Conservation (phyloP, 176 grass and related monocot species). For the Avena sativa region DNA sequence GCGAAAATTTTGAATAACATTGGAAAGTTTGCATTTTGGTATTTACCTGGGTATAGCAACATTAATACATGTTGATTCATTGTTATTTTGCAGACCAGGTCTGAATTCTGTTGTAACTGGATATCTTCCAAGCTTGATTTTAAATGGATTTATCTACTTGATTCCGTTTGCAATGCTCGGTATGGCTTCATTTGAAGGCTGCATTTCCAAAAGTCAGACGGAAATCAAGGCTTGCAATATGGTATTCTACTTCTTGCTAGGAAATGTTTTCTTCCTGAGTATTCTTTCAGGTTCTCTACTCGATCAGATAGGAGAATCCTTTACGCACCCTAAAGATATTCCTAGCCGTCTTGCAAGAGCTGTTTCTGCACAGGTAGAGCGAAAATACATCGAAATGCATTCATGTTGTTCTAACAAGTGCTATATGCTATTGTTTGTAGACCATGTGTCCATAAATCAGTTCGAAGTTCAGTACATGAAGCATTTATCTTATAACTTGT, state of each 20-base stretch:
- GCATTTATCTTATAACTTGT: constrained; percentile 25
- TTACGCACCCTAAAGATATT: constrained; percentile 83
- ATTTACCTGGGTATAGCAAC: constrained; percentile 8
- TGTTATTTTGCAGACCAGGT: constrained; percentile 71
- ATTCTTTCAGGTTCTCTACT: constrained; percentile 83
- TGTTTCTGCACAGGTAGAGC: constrained; percentile 84
- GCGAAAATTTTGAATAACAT: constrained; percentile 12
- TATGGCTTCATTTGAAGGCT: constrained; percentile 76
- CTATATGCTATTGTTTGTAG: background rate
- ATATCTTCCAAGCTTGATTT: constrained; percentile 80
- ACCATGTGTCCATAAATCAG: background rate
- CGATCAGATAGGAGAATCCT: constrained; percentile 79
- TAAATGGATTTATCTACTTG: constrained; percentile 91
- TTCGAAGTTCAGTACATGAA: constrained; percentile 16
- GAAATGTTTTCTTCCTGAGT: constrained; percentile 93
- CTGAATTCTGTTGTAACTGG: constrained; percentile 79
- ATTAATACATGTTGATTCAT: constrained; percentile 14
- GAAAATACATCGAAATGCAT: background rate
- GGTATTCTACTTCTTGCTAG: constrained; percentile 94
- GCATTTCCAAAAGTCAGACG: constrained; percentile 64
- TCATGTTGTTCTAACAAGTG: constrained; percentile 10
- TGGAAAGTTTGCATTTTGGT: background rate
- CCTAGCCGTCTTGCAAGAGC: constrained; percentile 81
- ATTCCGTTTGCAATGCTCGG: constrained; percentile 79
- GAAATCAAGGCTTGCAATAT: constrained; percentile 89